Conservation (phyloP, 2,329 filamentous ascomycete genomes). For the Trichophyton simii region DNA sequence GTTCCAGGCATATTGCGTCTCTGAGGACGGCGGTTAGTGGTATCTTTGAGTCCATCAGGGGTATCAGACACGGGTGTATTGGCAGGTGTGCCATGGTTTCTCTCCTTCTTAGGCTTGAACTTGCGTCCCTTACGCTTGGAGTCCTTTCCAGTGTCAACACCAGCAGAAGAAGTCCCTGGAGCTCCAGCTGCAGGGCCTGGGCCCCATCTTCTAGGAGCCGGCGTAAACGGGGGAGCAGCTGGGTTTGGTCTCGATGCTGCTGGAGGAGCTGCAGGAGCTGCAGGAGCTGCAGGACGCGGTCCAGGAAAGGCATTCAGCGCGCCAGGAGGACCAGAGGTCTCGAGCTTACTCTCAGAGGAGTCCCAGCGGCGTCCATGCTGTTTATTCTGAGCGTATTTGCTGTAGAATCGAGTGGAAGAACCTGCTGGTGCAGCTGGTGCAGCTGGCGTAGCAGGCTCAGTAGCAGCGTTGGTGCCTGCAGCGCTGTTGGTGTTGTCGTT, state of each 20-base stretch:
- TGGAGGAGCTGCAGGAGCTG: background rate
- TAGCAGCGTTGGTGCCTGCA: background rate
- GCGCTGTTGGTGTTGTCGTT: background rate
- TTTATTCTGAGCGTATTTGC: background rate
- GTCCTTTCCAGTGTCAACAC: background rate
- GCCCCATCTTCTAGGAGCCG: background rate
- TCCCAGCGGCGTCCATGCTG: background rate
- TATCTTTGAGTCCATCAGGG: background rate
- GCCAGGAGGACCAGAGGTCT: background rate
- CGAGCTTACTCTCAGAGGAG: background rate
- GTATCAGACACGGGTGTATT: background rate
- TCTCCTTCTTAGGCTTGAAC: background rate
- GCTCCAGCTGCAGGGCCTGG: background rate
- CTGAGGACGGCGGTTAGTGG: background rate
- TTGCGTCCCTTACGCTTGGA: background rate
- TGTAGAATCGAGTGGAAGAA: background rate
- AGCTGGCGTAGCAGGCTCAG: background rate
- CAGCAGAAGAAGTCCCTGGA: background rate
- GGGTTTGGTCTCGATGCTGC: background rate
- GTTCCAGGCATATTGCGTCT: too few species aligned
- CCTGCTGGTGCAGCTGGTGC: background rate
- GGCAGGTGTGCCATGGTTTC: background rate
- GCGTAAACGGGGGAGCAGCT: background rate
- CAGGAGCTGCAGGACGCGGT: background rate
- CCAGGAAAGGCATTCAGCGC: background rate